Percentiles rank a stretch among this genome's conserved stretches.
Conservation (phyloP, 139 green algal species). For the Axilococcus clingmanii region DNA sequence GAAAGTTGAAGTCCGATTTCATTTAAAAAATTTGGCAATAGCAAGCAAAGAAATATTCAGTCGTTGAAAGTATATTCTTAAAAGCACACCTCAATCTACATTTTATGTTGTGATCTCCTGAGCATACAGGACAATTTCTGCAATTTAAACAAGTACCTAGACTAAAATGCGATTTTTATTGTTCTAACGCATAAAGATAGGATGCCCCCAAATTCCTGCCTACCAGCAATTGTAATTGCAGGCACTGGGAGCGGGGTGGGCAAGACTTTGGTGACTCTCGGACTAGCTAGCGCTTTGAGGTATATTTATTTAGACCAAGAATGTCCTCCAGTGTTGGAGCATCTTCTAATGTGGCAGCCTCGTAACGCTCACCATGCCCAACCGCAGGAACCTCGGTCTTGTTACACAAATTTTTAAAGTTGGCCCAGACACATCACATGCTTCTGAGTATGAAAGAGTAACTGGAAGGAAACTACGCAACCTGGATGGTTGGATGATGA, state of each 20-base stretch:
- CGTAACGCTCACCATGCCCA: too few species aligned
- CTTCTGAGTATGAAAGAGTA: slow-evolving; percentile 53
- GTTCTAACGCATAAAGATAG: too few species aligned
- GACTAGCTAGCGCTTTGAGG: slow-evolving; percentile 57
- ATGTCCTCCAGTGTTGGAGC: neutral
- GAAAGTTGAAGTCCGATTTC: too few species aligned
- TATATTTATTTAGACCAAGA: slow-evolving; percentile 1
- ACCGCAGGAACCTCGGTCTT: slow-evolving; percentile 33
- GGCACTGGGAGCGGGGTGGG: slow-evolving; percentile 68
- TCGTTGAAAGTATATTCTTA: too few species aligned
- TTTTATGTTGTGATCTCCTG: too few species aligned
- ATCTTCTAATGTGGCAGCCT: neutral
- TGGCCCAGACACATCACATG: slow-evolving; percentile 52
- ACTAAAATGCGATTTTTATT: too few species aligned
- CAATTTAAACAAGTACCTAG: too few species aligned
- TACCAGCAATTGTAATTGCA: slow-evolving; percentile 49
- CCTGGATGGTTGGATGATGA: slow-evolving; percentile 77
- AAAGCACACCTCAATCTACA: too few species aligned
- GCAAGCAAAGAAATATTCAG: too few species aligned
- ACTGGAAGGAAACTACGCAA: slow-evolving; percentile 64
- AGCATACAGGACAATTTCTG: too few species aligned
- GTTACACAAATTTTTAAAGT: slow-evolving; percentile 70
- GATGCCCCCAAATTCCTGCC: too few species aligned
- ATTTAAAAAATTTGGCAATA: too few species aligned
- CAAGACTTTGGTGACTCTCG: slow-evolving; percentile 60